phyloP scores from a whole-genome alignment of 306 rosid genomes.

The Quercus berberidifolia region DNA sequence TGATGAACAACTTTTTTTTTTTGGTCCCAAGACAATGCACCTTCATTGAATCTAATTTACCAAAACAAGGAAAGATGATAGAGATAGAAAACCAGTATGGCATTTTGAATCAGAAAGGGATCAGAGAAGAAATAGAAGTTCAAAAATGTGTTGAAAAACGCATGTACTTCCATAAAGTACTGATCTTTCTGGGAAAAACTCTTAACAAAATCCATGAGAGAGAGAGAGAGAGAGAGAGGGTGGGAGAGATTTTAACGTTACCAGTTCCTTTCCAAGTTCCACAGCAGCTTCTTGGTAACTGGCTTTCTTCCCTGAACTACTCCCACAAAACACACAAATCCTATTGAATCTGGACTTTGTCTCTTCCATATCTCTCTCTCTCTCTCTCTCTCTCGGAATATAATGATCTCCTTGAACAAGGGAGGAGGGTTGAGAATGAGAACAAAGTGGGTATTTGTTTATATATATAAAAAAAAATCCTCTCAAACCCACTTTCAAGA shows the following conservation, averaged over 20 bases:
- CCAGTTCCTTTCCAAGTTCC: constrained; percentile 88
- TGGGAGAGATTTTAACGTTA: constrained; percentile 13
- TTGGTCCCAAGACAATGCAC: background rate
- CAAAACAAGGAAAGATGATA: background rate
- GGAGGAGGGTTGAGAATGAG: constrained; percentile 37
- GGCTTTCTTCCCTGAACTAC: constrained; percentile 94
- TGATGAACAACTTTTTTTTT: background rate
- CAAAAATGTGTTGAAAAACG: background rate
- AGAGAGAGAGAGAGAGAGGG: background rate
- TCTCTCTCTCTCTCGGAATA: constrained; percentile 12
- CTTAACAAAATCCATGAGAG: background rate
- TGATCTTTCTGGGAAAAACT: background rate
- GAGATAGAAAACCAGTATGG: background rate
- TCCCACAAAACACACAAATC: constrained; percentile 96
- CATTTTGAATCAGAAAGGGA: background rate
- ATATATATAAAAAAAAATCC: constrained; percentile 2
- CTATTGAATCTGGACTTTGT: constrained; percentile 77
- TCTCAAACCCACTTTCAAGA: background rate
- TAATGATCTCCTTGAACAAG: constrained; percentile 8
- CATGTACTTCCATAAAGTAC: background rate
- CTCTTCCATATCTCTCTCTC: constrained; percentile 57
- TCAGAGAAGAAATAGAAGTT: background rate
- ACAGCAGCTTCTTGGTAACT: constrained; percentile 94
- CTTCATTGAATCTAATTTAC: background rate
- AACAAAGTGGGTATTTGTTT: constrained; percentile 29